A percentile compares a stretch with the other conserved stretches of the same genome.
Evolutionary conservation across 306 rosid genomes (phyloP).

Genomic region (Oemleria cerasiformis): DNA sequence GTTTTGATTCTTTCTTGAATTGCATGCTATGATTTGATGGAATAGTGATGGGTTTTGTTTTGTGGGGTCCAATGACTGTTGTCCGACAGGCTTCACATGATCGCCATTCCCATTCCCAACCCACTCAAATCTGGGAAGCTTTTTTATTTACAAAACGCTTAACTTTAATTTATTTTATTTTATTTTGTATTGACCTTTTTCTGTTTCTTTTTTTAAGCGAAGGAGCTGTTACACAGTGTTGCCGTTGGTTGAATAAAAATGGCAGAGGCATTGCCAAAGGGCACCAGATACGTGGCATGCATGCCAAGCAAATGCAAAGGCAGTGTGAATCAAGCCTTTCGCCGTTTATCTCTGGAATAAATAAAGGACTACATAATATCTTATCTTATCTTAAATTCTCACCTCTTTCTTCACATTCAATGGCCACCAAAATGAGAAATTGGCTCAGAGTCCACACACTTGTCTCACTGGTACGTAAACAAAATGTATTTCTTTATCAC

Average conservation of each 20-base stretch:
- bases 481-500: background rate
- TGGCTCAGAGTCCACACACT: background rate
- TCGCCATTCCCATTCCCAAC: slow-evolving; percentile 26
- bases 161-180: too few relatives aligned
- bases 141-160: too few relatives aligned
- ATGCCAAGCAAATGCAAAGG: slow-evolving; percentile 7
- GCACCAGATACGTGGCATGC: slow-evolving; percentile 24
- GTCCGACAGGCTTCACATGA: slow-evolving; percentile 35
- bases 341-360: background rate
- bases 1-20: background rate
- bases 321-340: slow-evolving; percentile 3
- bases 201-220: background rate
- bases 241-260: background rate
- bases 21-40: background rate
- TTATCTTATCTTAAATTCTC: background rate
- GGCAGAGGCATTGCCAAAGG: background rate
- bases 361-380: background rate
- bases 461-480: background rate
- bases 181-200: background rate
- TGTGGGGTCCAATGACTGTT: slow-evolving; percentile 30
- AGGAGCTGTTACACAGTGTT: slow-evolving; percentile 3
- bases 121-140: background rate
- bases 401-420: background rate
- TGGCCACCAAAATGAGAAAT: background rate
- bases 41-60: background rate